Evolutionary conservation across 495 filamentous ascomycete genomes (phyloP).

Genomic region (Patellaria atrata): DNA sequence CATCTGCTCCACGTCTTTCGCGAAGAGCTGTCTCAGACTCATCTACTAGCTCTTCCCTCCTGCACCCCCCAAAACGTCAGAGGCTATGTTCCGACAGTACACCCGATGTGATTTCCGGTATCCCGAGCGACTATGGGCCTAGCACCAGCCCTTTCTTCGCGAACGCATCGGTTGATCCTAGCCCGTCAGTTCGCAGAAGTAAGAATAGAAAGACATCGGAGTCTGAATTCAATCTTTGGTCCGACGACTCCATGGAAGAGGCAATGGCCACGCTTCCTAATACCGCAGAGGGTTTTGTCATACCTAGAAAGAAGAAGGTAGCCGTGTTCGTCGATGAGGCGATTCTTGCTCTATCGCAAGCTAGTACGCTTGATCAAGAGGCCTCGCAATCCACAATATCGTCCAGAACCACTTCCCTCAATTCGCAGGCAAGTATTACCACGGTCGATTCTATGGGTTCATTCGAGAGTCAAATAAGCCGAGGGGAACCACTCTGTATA

Average conservation of each 20-base stretch:
- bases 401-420: conserved; percentile 4
- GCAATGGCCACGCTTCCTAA: conserved; percentile 41
- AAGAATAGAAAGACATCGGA: conserved; percentile 36
- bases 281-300: conserved; percentile 19
- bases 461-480: conserved; percentile 4
- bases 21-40: conserved; percentile 13
- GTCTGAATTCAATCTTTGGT: conserved; percentile 40
- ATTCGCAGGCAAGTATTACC: conserved; percentile 10
- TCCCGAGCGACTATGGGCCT: too few relatives aligned
- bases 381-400: conserved; percentile 8
- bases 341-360: conserved; percentile 1
- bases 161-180: conserved; percentile 27
- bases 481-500: too few relatives aligned
- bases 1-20: conserved; percentile 25
- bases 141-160: conserved; percentile 50
- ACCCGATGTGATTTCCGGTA: conserved; percentile 23
- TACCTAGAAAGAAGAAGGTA: conserved; percentile 25
- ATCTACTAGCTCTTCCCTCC: conserved; percentile 23
- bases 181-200: conserved; percentile 37
- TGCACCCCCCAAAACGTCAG: conserved; percentile 44
- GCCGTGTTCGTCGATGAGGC: conserved; percentile 20
- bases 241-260: conserved; percentile 52
- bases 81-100: conserved; percentile 41
- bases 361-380: not conserved
- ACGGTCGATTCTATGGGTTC: conserved; percentile 12